These are phyloP conservation scores for Mycena vulgaris DNA, from an alignment of 768 basidiomycete genomes.

Conservation along the genomic window DNA sequence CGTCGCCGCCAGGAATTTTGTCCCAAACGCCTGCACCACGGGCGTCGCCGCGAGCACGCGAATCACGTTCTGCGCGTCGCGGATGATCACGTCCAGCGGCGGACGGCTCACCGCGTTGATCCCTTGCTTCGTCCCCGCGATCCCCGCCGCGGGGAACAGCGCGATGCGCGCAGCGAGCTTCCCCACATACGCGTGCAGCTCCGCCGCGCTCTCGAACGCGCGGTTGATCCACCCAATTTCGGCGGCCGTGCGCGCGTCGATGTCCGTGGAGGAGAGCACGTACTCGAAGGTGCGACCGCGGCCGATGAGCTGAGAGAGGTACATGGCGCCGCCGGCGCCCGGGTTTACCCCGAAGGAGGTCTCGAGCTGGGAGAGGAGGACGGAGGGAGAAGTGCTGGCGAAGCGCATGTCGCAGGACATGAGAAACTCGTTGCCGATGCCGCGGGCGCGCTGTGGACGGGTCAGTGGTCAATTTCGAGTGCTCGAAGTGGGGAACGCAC, in stretches of 20 bases:
- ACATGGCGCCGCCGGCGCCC: conserved; percentile 4
- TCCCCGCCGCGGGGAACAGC: conserved; percentile 16
- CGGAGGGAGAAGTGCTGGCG: conserved; percentile 6
- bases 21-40: background rate
- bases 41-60: background rate
- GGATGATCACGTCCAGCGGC: background rate
- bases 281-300: too few species aligned
- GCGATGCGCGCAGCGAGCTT: conserved; percentile 18
- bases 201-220: background rate
- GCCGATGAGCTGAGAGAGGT: too few species aligned
- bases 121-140: conserved; percentile 4
- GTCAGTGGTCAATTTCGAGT: too few species aligned
- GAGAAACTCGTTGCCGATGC: conserved; percentile 16
- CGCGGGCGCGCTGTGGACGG: background rate
- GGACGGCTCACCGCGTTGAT: conserved; percentile 22
- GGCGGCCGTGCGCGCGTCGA: too few species aligned
- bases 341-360: conserved; percentile 10
- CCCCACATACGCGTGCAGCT: background rate
- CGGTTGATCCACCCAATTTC: too few species aligned
- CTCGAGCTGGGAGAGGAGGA: conserved; percentile 15
- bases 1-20: background rate
- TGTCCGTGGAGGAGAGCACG: too few species aligned
- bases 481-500: background rate
- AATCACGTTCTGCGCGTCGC: conserved; percentile 17
- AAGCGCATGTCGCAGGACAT: conserved; percentile 20